These are phyloP conservation scores for Termitomyces heimii DNA, from an alignment of 768 basidiomycete species.

Conservation along the genomic window DNA sequence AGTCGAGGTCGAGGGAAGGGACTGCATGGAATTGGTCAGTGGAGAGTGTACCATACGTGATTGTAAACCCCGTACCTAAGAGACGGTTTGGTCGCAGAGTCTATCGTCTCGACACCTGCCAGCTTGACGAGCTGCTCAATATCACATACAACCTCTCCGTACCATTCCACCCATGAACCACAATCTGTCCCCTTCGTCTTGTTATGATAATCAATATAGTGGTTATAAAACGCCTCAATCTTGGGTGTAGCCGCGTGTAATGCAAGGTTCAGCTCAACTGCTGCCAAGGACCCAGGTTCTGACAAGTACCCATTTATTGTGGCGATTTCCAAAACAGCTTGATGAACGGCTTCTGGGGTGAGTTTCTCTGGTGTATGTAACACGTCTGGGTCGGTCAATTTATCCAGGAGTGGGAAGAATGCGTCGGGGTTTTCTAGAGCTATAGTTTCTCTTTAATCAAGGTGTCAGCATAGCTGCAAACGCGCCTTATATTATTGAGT, in stretches of 20 bases:
- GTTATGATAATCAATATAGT: conserved; percentile 43
- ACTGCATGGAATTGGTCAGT: neutral
- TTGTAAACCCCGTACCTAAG: conserved; percentile 20
- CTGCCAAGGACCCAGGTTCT: conserved; percentile 42
- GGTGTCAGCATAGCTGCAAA: neutral
- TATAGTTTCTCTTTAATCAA: conserved; percentile 65
- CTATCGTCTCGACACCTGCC: conserved; percentile 44
- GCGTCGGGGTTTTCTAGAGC: conserved; percentile 62
- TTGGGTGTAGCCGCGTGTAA: conserved; percentile 76
- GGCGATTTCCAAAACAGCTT: conserved; percentile 47
- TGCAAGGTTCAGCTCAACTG: conserved; percentile 67
- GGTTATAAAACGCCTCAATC: conserved; percentile 78
- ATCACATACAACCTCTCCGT: conserved; percentile 68
- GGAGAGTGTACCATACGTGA: neutral
- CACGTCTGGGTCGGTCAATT: conserved; percentile 48
- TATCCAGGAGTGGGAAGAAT: conserved; percentile 74
- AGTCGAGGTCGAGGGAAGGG: conserved; percentile 39
- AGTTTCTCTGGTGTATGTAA: conserved; percentile 26
- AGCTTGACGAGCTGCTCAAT: conserved; percentile 51
- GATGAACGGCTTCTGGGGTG: conserved; percentile 47
- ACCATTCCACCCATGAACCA: conserved; percentile 83
- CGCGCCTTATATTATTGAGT: conserved; percentile 1
- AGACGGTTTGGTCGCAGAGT: conserved; percentile 23
- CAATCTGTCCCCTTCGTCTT: conserved; percentile 32
- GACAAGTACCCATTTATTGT: conserved; percentile 40